A percentile compares a stretch with the other conserved stretches of the same genome.
These are phyloP conservation scores for Prunus persica DNA, from an alignment of 306 rosid genomes.

Conservation along the genomic window Prunus_persica_NCBIv2 NC_034016.1:21196001-21196500, in stretches of 20 bases:
- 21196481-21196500: constrained; percentile 56
- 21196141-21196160: background rate
- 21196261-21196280: constrained; percentile 54
- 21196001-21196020: background rate
- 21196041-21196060: background rate
- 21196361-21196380: constrained; percentile 76
- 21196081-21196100: background rate
- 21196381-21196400: constrained; percentile 70
- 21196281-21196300: constrained; percentile 84
- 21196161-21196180: background rate
- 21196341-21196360: constrained; percentile 67
- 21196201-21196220: constrained; percentile 70
- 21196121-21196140: background rate
- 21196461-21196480: constrained; percentile 91
- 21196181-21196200: constrained; percentile 81
- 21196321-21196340: constrained; percentile 77
- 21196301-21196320: constrained; percentile 82
- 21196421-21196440: constrained; percentile 76
- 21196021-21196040: background rate
- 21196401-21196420: constrained; percentile 49
- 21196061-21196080: background rate
- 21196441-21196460: constrained; percentile 91
- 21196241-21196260: constrained; percentile 64
- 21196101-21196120: background rate
- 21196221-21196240: constrained; percentile 64